These are phyloP conservation scores for Penium margaritaceum DNA, from an alignment of 139 green algal genomes.

Conservation along the genomic window DNA sequence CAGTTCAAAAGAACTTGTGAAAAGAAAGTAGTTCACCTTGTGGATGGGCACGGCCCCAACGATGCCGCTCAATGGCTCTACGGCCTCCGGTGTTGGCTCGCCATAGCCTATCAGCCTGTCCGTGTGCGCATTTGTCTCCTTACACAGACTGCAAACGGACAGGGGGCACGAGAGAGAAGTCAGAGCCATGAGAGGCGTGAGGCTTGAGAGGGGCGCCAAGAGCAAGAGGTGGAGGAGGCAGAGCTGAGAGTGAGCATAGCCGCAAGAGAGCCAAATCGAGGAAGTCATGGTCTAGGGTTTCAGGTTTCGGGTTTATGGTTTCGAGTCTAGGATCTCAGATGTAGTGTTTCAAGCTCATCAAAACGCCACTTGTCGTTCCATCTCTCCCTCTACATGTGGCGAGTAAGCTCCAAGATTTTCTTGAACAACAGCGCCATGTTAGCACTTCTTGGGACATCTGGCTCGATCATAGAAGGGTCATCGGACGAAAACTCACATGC, in stretches of 20 bases:
- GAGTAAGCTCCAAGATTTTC: neutral
- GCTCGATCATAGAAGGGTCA: too few species aligned
- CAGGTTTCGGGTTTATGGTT: too few species aligned
- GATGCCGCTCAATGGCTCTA: constrained; percentile 10
- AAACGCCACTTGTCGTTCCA: neutral
- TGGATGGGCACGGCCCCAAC: constrained; percentile 19
- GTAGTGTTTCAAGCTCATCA: neutral
- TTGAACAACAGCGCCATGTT: neutral
- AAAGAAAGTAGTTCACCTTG: constrained; percentile 18
- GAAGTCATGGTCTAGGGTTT: neutral
- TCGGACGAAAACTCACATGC: constrained; percentile 33
- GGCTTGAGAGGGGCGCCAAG: neutral
- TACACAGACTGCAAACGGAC: constrained; percentile 16
- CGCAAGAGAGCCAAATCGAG: neutral
- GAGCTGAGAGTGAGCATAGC: neutral
- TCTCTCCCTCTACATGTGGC: neutral
- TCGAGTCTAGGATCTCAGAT: neutral
- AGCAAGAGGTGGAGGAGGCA: neutral
- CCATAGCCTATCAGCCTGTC: constrained; percentile 30
- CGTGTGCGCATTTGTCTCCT: constrained; percentile 20
- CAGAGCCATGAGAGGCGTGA: neutral
- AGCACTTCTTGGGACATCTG: neutral
- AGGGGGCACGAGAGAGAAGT: neutral
- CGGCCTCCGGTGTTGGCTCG: constrained; percentile 25
- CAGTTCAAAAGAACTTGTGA: too few species aligned